Base-by-base conservation (phyloP, 1,284 basidiomycete species). In the Tetrapyrgos nigripes region DNA sequence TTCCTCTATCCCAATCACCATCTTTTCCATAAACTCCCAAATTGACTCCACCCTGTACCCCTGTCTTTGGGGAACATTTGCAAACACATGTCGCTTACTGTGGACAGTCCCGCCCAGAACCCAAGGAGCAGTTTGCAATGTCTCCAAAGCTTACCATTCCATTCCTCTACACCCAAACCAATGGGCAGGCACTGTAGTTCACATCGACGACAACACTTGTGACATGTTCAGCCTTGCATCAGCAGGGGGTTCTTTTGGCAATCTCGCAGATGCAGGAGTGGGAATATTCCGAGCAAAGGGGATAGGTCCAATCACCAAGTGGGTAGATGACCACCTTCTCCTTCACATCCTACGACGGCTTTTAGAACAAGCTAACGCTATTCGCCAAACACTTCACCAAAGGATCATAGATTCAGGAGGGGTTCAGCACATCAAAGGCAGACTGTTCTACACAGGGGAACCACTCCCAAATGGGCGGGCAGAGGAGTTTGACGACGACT, bases 291-390 rank as follows among this genome's bases (percentile, higher is more conserved):
- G 66, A 0, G 13, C 23, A 0, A 1, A 29, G 0, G 76, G 77
- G 0, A 66, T 81, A 1, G 71, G 74, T 0, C 78, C 76, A 0
- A 43, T 80, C 0, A 51, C 65, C 0, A 70, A 76, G 50, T 81
- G 79, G 78, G 75, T 81, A 0, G 78, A 82, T 53, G 73, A 80
- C 51, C 73, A 77, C 21, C 4, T 77, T 0, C 79, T 79, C 60
- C 44, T 79, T 1, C 60, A 70, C 0, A 66, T 79, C 3, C 62
- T 19, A 1, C 21, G 44, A 0, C 17, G 58, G 1, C 40, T 61
- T 45, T 51, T 74, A 0, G 4, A 48, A 0, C 35, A 62, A 1
- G 75, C 70, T 59, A 78, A 77, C 46, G 1, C 19, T 0, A 2
- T 28, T 0, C 51, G 67, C 0, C 8, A 4, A 1, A 3, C 46